phyloP scores from a whole-genome alignment of 192 early-diverging fungal species.

The Linnemannia exigua region DNA sequence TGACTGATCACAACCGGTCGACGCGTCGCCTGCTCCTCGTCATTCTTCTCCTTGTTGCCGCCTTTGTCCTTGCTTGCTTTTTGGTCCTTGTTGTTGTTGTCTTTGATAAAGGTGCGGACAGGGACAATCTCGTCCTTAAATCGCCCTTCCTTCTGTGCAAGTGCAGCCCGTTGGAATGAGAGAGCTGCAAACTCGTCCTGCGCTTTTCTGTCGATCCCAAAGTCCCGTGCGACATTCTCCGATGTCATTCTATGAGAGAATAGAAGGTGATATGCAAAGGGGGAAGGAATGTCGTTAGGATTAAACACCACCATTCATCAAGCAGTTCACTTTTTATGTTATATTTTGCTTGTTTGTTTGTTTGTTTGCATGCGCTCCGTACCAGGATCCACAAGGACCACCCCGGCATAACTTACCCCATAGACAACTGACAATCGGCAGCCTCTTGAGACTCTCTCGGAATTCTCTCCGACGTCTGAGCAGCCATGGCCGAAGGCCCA shows the following conservation, averaged over 20 bases:
- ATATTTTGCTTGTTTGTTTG: constrained; percentile 7
- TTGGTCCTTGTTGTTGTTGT: constrained; percentile 68
- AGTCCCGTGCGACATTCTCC: constrained; percentile 95
- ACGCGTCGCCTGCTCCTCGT: background rate
- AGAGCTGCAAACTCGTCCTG: constrained; percentile 92
- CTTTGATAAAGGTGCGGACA: constrained; percentile 73
- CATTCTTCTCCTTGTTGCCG: constrained; percentile 68
- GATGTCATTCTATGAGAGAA: constrained; percentile 74
- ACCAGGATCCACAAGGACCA: background rate
- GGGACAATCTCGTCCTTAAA: constrained; percentile 95
- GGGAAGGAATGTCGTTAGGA: background rate
- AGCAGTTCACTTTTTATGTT: background rate
- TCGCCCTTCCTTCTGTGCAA: constrained; percentile 88
- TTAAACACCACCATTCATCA: background rate
- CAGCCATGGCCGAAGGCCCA: constrained; percentile 79
- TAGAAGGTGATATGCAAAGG: background rate
- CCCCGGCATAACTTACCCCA: constrained; percentile 66
- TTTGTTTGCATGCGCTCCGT: background rate
- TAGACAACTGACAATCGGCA: constrained; percentile 87
- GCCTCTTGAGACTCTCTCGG: constrained; percentile 67
- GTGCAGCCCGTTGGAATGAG: constrained; percentile 85
- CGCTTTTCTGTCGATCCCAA: constrained; percentile 81
- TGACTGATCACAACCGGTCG: constrained; percentile 71
- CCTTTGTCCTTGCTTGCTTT: background rate
- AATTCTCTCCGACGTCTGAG: constrained; percentile 79